Evolutionary conservation across 2,329 filamentous ascomycete species (phyloP), one percentile per base, ranked within the genome.

Genomic region (Tolypocladium tropicale): DNA sequence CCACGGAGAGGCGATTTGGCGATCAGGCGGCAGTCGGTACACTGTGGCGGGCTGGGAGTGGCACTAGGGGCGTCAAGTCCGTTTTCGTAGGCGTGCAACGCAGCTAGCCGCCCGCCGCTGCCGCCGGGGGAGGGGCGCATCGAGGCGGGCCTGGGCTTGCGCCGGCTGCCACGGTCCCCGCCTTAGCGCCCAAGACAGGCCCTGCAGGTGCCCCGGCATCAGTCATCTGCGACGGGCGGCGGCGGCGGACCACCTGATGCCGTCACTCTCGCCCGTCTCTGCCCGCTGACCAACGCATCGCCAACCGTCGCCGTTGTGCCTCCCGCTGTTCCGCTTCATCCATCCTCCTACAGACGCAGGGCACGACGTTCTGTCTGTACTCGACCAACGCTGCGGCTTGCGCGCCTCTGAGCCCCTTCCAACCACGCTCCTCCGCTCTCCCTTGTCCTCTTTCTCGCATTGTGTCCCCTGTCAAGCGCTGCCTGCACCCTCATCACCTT

Each of bases 201-300:
- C 43, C 43, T 46, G 3, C 23, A 25, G 21, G 23, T 5, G 4
- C 16, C 6, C 16, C 41, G 14, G 16, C n/a, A n/a, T n/a, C n/a
- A n/a, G 43, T 32, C 25, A 49, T 30, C 25, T 16, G 43, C 6
- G 16, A 30, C 16, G n/a, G n/a, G n/a, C n/a, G 11, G 25, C 46
- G 43, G 23, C 23, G 43, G 6, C 41, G 25, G 16, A 9, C 6
- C 59, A 57, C 57, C 59, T 60, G 59, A 62, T 60, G 60, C 60
- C 57, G 58, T 61, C 58, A 61, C 59, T 55, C 51, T 25, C 36
- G 18, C 25, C 37, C 52, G 28, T 23, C 21, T 21, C 18, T 23
- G 32, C 49, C 49, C n/a, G 49, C 30, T 51, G 30, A 51, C 49
- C 49, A 51, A 51, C 43, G 2, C 2, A 28, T 32, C 28, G 28